phyloP scores from a whole-genome alignment of 2,329 filamentous ascomycete genomes.

The Penicillium brasilianum region DNA sequence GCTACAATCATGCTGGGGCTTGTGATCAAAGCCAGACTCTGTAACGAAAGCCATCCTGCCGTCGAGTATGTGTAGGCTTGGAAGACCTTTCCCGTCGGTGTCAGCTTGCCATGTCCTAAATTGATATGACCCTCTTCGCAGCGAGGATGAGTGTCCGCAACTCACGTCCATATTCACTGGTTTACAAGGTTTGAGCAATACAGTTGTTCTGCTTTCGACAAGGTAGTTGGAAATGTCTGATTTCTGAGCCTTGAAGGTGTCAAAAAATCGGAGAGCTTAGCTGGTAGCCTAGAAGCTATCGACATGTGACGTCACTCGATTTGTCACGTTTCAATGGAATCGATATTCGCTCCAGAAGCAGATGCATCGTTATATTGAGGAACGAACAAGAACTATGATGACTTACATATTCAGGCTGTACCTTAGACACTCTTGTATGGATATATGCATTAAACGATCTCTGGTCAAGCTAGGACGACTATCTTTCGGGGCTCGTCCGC shows the following conservation, averaged over 20 bases:
- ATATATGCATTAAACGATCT: background rate
- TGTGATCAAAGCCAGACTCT: constrained; percentile 60
- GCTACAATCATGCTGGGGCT: constrained; percentile 66
- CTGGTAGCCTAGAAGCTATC: background rate
- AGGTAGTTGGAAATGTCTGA: background rate
- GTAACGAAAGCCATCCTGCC: constrained; percentile 50
- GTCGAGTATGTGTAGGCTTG: constrained; percentile 53
- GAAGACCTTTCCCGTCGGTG: constrained; percentile 44
- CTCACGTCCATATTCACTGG: constrained; percentile 7
- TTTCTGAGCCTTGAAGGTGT: background rate
- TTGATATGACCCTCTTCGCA: background rate
- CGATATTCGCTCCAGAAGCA: background rate
- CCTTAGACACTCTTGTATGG: background rate
- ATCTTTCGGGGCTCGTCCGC: background rate
- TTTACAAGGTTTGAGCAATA: background rate
- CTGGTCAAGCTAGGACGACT: background rate
- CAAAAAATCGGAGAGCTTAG: background rate
- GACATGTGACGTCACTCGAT: constrained; percentile 21
- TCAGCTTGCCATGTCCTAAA: background rate
- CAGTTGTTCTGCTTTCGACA: background rate
- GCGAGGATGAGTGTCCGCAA: background rate
- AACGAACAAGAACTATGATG: background rate
- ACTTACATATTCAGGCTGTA: background rate
- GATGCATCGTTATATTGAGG: background rate
- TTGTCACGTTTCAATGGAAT: constrained; percentile 16